Evolutionary conservation across 2,329 filamentous ascomycete genomes (phyloP), one percentile per base, ranked within the genome.

Genomic region (Aspergillus hiratsukae): DNA sequence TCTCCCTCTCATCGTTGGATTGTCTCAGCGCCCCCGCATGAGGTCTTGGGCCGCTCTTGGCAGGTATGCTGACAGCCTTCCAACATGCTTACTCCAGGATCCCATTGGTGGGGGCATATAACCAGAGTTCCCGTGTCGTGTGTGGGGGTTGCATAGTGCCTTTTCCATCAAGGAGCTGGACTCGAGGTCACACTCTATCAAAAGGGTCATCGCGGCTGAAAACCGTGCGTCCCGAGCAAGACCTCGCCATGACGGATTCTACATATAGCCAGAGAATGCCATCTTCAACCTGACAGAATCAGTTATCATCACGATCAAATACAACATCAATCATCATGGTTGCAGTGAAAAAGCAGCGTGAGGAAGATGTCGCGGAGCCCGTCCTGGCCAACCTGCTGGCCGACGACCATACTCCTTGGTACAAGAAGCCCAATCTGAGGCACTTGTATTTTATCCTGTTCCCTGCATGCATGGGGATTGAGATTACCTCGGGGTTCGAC

Each of bases 401-500:
- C n/a, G 52, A 63, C 11, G 78, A 80, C 58, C 69, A 69, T 35
- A 73, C 74, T 31, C 71, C 71, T 55, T 86, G 82, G 81, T 85
- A 79, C 72, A 78, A 76, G 64, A 87, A 87, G 69, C 81, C 79
- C 0, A 86, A 86, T 60, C 72, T 86, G 41, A 76, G 83, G 53
- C 66, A 65, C 19, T 74, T 86, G 40, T 86, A 87, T 64, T 66
- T 86, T 6, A 70, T 83, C 57, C 76, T 87, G 51, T 81, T 86
- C 56, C 81, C 82, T 23, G 82, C 81, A 46, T 84, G 81, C 66
- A 82, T 86, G 73, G 83, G 83, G 49, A 83, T 86, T 56, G 84
- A 86, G 71, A 83, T 83, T 64, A 85, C 82, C 0, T 83, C 81
- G 3, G 82, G 83, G 0, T 85, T 84, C 61, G 83, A 84, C 62